phyloP scores from a whole-genome alignment of 495 filamentous ascomycete species.

The Penicillium ucsense region DNA sequence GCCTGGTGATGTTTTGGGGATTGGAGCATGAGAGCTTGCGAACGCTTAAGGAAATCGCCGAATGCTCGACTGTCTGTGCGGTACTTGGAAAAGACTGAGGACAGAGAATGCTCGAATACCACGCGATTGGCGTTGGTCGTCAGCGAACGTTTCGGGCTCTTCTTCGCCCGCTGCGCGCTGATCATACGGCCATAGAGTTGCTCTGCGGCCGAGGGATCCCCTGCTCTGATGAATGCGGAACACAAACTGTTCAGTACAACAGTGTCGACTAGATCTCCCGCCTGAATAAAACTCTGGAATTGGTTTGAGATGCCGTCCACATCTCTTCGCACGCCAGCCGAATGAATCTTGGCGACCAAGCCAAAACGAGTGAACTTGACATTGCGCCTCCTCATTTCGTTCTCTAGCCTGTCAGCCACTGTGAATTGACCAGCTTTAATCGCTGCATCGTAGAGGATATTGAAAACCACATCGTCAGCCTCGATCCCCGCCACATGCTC shows the following conservation, averaged over 20 bases:
- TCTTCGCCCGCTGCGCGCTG: slow-evolving; percentile 22
- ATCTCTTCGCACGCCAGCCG: slow-evolving; percentile 62
- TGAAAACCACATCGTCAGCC: slow-evolving; percentile 69
- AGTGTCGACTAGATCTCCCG: slow-evolving; percentile 82
- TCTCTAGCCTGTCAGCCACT: slow-evolving; percentile 73
- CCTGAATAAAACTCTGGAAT: slow-evolving; percentile 66
- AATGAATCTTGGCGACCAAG: slow-evolving; percentile 72
- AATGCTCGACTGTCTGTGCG: slow-evolving; percentile 21
- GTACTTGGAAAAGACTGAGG: slow-evolving; percentile 21
- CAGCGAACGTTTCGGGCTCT: not conserved
- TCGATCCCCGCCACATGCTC: slow-evolving; percentile 58
- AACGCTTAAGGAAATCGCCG: slow-evolving; percentile 28
- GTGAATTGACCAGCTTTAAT: slow-evolving; percentile 72
- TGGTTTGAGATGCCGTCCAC: slow-evolving; percentile 56
- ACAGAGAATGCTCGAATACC: slow-evolving; percentile 5
- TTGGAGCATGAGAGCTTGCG: slow-evolving; percentile 16
- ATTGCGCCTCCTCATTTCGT: slow-evolving; percentile 65
- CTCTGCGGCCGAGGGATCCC: slow-evolving; percentile 63
- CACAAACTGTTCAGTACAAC: slow-evolving; percentile 79
- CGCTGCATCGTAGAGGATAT: slow-evolving; percentile 82
- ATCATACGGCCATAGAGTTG: slow-evolving; percentile 74
- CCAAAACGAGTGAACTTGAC: slow-evolving; percentile 61
- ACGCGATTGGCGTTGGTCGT: not conserved
- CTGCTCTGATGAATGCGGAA: slow-evolving; percentile 59
- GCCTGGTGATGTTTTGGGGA: slow-evolving; percentile 24